A percentile compares a stretch with the other conserved stretches of the same genome.
Evolutionary conservation across 495 filamentous ascomycete species (phyloP).

Genomic region (Annulohypoxylon nitens): DNA sequence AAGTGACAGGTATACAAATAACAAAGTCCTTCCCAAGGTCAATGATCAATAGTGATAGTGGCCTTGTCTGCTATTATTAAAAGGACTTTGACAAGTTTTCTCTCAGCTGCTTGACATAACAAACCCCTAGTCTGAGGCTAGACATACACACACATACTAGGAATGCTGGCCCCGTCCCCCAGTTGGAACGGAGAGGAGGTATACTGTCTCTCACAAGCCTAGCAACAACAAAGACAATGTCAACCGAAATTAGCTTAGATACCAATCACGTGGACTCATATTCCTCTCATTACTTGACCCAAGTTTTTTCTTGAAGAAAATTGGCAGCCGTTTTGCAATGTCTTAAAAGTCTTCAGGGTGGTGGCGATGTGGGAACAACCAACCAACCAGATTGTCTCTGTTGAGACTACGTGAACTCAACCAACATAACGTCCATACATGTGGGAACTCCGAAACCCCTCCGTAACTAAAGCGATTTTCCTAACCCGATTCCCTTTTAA

Average conservation of each 20-base stretch:
- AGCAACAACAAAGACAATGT: constrained; percentile 58
- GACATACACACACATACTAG: constrained; percentile 30
- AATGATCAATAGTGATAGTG: constrained; percentile 33
- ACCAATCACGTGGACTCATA: constrained; percentile 38
- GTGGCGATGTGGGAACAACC: constrained; percentile 31
- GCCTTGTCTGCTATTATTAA: constrained; percentile 35
- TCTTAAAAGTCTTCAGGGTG: constrained; percentile 36
- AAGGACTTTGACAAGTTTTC: constrained; percentile 17
- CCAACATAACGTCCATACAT: constrained; percentile 34
- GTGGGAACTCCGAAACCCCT: constrained; percentile 48
- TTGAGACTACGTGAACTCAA: constrained; percentile 31
- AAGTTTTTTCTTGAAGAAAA: constrained; percentile 37
- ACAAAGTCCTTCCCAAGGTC: constrained; percentile 32
- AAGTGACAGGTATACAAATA: constrained; percentile 41
- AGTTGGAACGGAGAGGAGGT: constrained; percentile 37
- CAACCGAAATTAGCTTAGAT: constrained; percentile 52
- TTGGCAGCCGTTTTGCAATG: constrained; percentile 40
- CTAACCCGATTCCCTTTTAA: constrained; percentile 46
- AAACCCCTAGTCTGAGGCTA: constrained; percentile 24
- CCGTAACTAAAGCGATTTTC: constrained; percentile 48
- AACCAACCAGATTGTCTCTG: constrained; percentile 42
- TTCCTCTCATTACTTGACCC: constrained; percentile 36
- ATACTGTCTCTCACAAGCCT: constrained; percentile 33
- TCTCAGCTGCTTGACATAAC: constrained; percentile 17
- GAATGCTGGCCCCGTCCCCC: constrained; percentile 33